A percentile compares a stretch with the other conserved stretches of the same genome.
These are phyloP conservation scores for Ilyonectria mors-panacis DNA, from an alignment of 2,329 filamentous ascomycete species.

Conservation along the genomic window DNA sequence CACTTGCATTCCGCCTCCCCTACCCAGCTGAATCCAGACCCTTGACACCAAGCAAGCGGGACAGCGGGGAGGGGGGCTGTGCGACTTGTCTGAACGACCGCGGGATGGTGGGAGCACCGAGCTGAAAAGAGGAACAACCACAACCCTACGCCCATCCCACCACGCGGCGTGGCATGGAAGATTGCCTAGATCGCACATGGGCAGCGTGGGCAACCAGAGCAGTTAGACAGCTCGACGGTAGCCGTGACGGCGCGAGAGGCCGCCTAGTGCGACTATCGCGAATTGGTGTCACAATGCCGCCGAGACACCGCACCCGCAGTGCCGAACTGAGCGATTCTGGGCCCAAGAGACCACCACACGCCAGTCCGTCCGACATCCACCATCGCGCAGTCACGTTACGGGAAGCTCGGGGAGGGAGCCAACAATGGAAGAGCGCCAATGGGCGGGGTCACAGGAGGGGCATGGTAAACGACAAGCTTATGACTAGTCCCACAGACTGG, in stretches of 20 bases:
- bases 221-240: neutral
- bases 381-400: neutral
- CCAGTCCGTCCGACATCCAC: neutral
- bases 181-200: neutral
- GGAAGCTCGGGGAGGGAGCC: neutral
- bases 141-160: neutral
- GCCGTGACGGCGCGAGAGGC: neutral
- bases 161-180: constrained; percentile 6
- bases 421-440: neutral
- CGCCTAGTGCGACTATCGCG: neutral
- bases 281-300: neutral
- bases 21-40: constrained; percentile 18
- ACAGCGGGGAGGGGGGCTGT: constrained; percentile 19
- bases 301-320: neutral
- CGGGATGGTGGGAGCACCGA: neutral
- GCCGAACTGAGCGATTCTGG: neutral
- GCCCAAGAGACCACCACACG: neutral
- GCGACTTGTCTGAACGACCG: neutral
- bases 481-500: neutral
- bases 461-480: neutral
- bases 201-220: neutral
- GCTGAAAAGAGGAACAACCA: constrained; percentile 11
- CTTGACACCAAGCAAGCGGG: constrained; percentile 3
- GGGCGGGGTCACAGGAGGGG: neutral
- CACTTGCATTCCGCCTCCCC: neutral